Base-by-base conservation (phyloP, 2,329 filamentous ascomycete species). In the Epichloe bromicola region DNA sequence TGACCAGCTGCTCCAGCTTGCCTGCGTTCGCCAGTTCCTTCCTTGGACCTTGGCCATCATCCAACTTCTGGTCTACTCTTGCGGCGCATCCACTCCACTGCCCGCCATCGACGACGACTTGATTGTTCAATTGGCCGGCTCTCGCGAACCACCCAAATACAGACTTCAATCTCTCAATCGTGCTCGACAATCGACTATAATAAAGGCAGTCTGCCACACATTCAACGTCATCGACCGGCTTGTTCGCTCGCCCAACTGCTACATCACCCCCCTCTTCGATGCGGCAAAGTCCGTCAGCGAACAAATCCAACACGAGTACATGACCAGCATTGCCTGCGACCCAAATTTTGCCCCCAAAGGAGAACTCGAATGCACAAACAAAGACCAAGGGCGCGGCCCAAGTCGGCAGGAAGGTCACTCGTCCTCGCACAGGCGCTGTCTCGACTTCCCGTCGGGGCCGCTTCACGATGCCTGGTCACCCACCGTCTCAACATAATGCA, bases 351-450 rank as follows among this genome's bases (percentile, higher is more conserved):
- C 7, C 42, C 36, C 49, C 17, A 51, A 12, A 52, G 54, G 53
- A 58, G 55, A 55, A 59, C 50, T 66, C 67, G 67, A 60, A 70
- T 70, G 67, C 65, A 56, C 59, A 59, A 58, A 60, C 53, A 59
- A 59, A 59, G 56, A 56, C 55, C 51, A 53, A 63, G 67, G 66
- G 64, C 65, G 60, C 61, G 63, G 67, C 68, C 65, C 65, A 65
- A 59, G 57, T 58, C 60, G 67, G 63, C 64, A 66, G 65, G 61
- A 64, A 60, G 59, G 57, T 61, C 57, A 56, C 58, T 59, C 53
- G 61, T 59, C 56, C 57, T 59, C 61, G 62, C 63, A 59, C 63
- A 62, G 62, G 61, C 56, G 61, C 60, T 55, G 62, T 62, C 58
- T 61, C 61, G 54, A 59, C 53, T 45, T 53, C 59, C 55, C 59